Percentiles rank a stretch among this genome's conserved stretches.
phyloP scores from a whole-genome alignment of 1,284 basidiomycete genomes.

The Leccinum variabile region DNA sequence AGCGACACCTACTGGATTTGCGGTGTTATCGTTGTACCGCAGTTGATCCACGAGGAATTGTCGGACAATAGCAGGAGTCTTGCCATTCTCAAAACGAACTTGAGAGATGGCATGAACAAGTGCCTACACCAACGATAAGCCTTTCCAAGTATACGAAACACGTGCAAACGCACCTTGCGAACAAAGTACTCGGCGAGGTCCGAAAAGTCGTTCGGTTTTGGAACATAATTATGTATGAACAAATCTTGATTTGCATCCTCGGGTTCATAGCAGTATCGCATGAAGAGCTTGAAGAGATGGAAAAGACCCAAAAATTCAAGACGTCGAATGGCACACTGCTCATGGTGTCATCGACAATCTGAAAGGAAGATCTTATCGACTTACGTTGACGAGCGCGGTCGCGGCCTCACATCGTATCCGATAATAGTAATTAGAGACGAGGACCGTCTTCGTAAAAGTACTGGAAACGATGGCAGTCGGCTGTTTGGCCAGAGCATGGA shows the following conservation, averaged over 20 bases:
- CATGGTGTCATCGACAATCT: conserved; percentile 13
- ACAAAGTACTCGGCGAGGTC: conserved; percentile 94
- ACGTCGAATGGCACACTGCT: conserved; percentile 76
- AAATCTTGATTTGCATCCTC: conserved; percentile 77
- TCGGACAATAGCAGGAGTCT: conserved; percentile 85
- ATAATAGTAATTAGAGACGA: conserved; percentile 96
- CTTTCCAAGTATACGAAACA: conserved; percentile 1
- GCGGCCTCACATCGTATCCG: conserved; percentile 97
- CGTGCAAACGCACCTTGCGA: conserved; percentile 63
- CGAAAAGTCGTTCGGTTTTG: conserved; percentile 91
- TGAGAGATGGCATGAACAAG: conserved; percentile 82
- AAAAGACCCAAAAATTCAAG: conserved; percentile 91
- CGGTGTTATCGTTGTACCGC: conserved; percentile 93
- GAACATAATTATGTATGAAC: conserved; percentile 83
- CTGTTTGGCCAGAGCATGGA: conserved; percentile 79
- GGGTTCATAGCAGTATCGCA: conserved; percentile 90
- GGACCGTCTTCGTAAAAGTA: conserved; percentile 87
- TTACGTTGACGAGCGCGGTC: conserved; percentile 78
- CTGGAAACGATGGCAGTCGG: conserved; percentile 91
- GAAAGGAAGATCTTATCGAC: conserved; percentile 34
- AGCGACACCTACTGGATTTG: conserved; percentile 68
- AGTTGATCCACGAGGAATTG: conserved; percentile 90
- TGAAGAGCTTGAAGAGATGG: conserved; percentile 93
- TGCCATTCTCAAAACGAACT: conserved; percentile 83
- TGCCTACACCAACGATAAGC: conserved; percentile 43